These are phyloP conservation scores for Ajuga reptans DNA, from an alignment of 305 asterid species.

Conservation along the genomic window DNA sequence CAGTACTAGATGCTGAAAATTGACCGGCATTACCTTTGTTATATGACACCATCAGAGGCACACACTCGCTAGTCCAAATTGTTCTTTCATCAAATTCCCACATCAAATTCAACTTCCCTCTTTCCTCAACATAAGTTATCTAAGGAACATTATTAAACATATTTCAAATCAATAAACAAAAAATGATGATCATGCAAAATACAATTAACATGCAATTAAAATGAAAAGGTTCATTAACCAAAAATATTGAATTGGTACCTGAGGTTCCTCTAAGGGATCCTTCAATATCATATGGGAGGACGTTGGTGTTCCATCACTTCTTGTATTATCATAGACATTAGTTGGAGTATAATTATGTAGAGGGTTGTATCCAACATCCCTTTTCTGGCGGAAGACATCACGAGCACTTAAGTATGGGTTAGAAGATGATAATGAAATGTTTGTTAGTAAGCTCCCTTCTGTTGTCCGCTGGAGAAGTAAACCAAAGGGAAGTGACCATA, in stretches of 20 bases:
- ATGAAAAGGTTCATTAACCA: constrained; percentile 5
- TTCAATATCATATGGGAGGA: constrained; percentile 74
- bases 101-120: constrained; percentile 64
- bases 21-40: constrained; percentile 56
- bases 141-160: constrained; percentile 25
- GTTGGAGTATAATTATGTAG: constrained; percentile 38
- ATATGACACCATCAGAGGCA: constrained; percentile 77
- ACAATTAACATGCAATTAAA: background rate
- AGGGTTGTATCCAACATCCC: no score
- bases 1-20: constrained; percentile 6
- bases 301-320: constrained; percentile 46
- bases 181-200: constrained; percentile 3
- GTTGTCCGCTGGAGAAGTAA: constrained; percentile 74
- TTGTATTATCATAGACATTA: constrained; percentile 38
- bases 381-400: constrained; percentile 47
- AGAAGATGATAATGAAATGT: constrained; percentile 44
- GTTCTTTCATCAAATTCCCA: constrained; percentile 85
- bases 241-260: constrained; percentile 37
- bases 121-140: constrained; percentile 74
- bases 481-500: constrained; percentile 95
- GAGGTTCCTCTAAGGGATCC: constrained; percentile 87
- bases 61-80: constrained; percentile 74
- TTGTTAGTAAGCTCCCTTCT: constrained; percentile 49
- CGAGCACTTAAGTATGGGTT: constrained; percentile 44
- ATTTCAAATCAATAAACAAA: constrained; percentile 4